These are phyloP conservation scores for Pleurotus sapidus DNA, from an alignment of 768 basidiomycete species.

Conservation along the genomic window DNA sequence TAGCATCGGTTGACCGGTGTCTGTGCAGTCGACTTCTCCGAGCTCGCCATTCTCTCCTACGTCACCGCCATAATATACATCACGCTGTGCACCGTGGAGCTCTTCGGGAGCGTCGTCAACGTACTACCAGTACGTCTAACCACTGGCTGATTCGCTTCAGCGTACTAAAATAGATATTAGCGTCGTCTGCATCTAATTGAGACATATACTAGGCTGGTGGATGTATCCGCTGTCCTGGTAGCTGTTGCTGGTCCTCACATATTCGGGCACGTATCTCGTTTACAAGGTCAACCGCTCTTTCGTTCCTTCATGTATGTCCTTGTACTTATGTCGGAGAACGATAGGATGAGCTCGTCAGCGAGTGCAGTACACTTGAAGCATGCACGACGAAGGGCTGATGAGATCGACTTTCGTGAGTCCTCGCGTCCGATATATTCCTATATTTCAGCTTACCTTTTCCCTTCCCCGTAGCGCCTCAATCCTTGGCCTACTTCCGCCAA, in stretches of 20 bases:
- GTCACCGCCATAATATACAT: neutral
- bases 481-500: neutral
- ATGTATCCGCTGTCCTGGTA: slow-evolving; percentile 4
- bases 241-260: neutral
- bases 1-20: neutral
- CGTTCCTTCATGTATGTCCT: neutral
- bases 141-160: neutral
- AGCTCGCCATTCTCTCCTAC: slow-evolving; percentile 1
- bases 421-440: no score
- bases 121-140: neutral
- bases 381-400: neutral
- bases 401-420: slow-evolving; percentile 10
- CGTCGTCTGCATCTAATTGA: slow-evolving; percentile 2
- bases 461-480: neutral
- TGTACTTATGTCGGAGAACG: neutral
- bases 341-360: slow-evolving; percentile 9
- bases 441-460: neutral
- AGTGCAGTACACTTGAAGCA: slow-evolving; percentile 2
- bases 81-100: neutral
- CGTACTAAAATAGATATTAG: neutral
- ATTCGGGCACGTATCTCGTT: slow-evolving; percentile 5
- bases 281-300: neutral
- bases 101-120: neutral
- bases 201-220: neutral
- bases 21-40: neutral